Percentiles rank a stretch among this genome's conserved stretches.
Evolutionary conservation across 441 rosid species (phyloP).

Genomic region (Eutrema salsugineum): DNA sequence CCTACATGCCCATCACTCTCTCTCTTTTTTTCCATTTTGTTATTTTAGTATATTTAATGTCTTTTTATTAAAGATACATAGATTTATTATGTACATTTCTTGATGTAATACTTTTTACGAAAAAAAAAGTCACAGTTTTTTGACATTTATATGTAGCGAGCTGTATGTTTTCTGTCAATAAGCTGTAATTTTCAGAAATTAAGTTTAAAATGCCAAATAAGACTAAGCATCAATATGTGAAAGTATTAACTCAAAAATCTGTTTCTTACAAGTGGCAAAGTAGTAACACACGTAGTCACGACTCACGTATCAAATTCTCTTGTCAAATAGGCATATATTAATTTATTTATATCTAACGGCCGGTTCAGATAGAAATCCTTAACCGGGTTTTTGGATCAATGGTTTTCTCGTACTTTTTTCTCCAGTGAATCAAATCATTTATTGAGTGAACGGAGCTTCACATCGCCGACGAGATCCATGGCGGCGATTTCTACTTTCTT

Average conservation of each 20-base stretch:
- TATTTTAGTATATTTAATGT: not conserved
- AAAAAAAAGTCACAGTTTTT: not conserved
- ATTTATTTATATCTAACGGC: not conserved
- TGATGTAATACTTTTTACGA: not conserved
- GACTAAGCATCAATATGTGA: slow-evolving; percentile 13
- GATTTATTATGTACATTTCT: slow-evolving; percentile 2
- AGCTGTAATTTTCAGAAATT: slow-evolving; percentile 6
- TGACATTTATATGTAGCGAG: slow-evolving; percentile 18
- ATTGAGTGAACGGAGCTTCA: not conserved
- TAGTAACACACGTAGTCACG: slow-evolving; percentile 1
- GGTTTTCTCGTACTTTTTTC: not conserved
- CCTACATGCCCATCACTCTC: slow-evolving; percentile 32
- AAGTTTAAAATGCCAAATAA: not conserved
- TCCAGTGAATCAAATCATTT: no score
- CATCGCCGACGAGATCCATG: slow-evolving; percentile 25
- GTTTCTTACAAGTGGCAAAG: slow-evolving; percentile 12
- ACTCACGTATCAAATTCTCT: not conserved
- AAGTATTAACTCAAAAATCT: slow-evolving; percentile 20
- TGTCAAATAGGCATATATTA: not conserved
- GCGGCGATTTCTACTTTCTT: slow-evolving; percentile 13
- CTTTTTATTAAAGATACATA: not conserved
- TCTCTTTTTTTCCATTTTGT: not conserved
- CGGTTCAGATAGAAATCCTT: slow-evolving; percentile 3
- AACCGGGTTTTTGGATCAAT: not conserved
- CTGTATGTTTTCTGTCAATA: slow-evolving; percentile 30